Base-by-base conservation (phyloP, 2,329 filamentous ascomycete species). In the Claviceps sp. region DNA sequence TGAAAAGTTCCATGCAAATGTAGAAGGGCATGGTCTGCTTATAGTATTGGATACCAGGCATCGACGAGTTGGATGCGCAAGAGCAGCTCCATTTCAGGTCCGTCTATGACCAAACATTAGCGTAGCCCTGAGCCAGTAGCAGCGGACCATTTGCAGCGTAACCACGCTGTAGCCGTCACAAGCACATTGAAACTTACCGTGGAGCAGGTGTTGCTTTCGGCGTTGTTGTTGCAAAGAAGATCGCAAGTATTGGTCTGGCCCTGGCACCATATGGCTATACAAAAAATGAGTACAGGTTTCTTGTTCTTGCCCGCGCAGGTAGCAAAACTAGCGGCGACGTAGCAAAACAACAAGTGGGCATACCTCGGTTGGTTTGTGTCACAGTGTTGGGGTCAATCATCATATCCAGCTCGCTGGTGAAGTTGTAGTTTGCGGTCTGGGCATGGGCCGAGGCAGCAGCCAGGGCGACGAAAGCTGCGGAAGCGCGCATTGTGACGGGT, bases 1-100 rank as follows among this genome's bases (percentile, higher is more conserved):
- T 55, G 63, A 68, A 77, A 42, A 76, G 71, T 54, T 68, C 54
- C 52, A 71, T 26, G 69, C 78, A 81, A 60, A 78, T 71, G 60
- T 75, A 78, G 52, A 66, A 70, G 47, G 72, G 71, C 57, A 80
- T 65, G 2, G 76, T 77, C 67, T 78, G 71, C 47, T 55, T 58
- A 66, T 77, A 80, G 62, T 74, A 71, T 62, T 77, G 66, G 45
- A 80, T 70, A 53, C 72, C 74, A 14, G 77, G 76, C 6, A 68
- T 66, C 46, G 69, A 71, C 59, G 62, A 66, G 64, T 79, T 77
- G 56, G 64, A 59, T 37, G 60, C 50, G 68, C 77, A 80, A 16
- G 64, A 68, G 64, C 77, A 80, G 16, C 61, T 57, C 65, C 70
- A 80, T 50, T 64, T 57, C 44, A 80, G 68, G 42, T 51, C 50